phyloP scores from a whole-genome alignment of 1,139 yeast species.

The Pichiaceae sp. region DNA sequence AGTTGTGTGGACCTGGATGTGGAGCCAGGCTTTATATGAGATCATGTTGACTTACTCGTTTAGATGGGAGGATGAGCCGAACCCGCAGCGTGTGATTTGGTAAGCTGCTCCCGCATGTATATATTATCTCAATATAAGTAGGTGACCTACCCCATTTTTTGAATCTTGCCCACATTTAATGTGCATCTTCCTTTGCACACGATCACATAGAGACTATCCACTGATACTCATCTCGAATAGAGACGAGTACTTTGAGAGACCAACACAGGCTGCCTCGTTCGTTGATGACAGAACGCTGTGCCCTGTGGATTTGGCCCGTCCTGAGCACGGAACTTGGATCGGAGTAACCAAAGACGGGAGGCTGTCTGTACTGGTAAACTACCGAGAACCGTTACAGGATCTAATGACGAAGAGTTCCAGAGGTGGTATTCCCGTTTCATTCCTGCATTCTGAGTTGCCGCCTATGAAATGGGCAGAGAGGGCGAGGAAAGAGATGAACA shows the following conservation, averaged over 20 bases:
- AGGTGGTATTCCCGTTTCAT: conserved; percentile 61
- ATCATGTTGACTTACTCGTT: conserved; percentile 60
- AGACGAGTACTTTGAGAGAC: conserved; percentile 73
- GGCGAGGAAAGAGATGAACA: conserved; percentile 25
- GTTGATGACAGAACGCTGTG: conserved; percentile 39
- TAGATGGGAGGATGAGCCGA: conserved; percentile 56
- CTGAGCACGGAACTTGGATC: conserved; percentile 88
- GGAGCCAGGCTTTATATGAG: conserved; percentile 44
- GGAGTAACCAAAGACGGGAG: conserved; percentile 60
- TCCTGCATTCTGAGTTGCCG: conserved; percentile 32
- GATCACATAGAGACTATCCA: conserved; percentile 30
- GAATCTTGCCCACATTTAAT: conserved; percentile 8
- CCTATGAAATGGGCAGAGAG: conserved; percentile 41
- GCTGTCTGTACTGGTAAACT: conserved; percentile 70
- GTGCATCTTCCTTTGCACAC: conserved; percentile 23
- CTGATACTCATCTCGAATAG: conserved; percentile 71
- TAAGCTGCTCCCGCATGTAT: conserved; percentile 22
- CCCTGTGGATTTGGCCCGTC: conserved; percentile 69
- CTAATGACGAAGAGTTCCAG: conserved; percentile 45
- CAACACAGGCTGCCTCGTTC: conserved; percentile 59
- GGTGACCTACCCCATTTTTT: neutral
- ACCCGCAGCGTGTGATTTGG: conserved; percentile 82
- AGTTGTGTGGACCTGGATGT: conserved; percentile 46
- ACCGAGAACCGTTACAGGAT: conserved; percentile 34
- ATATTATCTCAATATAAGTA: neutral